Conservation (phyloP, 106 monocot genomes). For the Apostasia shenzhenica region DNA sequence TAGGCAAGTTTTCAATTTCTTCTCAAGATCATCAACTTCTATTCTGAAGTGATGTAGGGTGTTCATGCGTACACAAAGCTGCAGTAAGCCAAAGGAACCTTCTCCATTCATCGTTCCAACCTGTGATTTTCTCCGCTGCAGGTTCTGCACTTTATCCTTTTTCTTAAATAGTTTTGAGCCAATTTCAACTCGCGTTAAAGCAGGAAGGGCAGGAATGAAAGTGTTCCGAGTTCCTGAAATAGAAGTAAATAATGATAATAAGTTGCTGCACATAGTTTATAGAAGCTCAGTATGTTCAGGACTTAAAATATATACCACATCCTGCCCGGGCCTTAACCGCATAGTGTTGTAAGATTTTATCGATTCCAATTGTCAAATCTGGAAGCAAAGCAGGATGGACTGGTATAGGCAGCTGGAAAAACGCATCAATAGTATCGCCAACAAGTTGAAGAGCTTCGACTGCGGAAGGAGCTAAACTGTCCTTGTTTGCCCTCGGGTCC, state of each 20-base stretch:
- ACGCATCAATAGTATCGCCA: conserved; percentile 82
- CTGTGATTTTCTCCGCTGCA: conserved; percentile 60
- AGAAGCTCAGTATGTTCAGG: neutral
- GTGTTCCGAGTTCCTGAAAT: conserved; percentile 62
- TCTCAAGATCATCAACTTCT: conserved; percentile 74
- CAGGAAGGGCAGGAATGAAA: conserved; percentile 70
- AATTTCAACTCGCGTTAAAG: conserved; percentile 72
- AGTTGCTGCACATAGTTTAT: neutral
- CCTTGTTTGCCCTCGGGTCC: conserved; percentile 83
- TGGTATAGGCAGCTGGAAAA: conserved; percentile 82
- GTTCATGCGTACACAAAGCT: conserved; percentile 84
- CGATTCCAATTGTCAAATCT: conserved; percentile 67
- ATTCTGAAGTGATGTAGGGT: conserved; percentile 57
- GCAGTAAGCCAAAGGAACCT: conserved; percentile 40
- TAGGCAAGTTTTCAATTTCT: conserved; percentile 66
- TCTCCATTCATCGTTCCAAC: conserved; percentile 48
- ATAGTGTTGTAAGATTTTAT: conserved; percentile 67
- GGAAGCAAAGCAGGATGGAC: conserved; percentile 77
- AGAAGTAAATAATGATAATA: neutral
- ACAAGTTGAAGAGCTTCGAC: conserved; percentile 66
- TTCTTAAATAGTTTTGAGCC: conserved; percentile 72
- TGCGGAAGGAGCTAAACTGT: conserved; percentile 61
- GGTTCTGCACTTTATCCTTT: conserved; percentile 54
- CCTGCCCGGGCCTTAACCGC: conserved; percentile 64
- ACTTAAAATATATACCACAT: conserved; percentile 55